Evolutionary conservation across 2,329 filamentous ascomycete genomes (phyloP), one percentile per base, ranked within the genome.

Genomic region (Botryotinia globosa): DNA sequence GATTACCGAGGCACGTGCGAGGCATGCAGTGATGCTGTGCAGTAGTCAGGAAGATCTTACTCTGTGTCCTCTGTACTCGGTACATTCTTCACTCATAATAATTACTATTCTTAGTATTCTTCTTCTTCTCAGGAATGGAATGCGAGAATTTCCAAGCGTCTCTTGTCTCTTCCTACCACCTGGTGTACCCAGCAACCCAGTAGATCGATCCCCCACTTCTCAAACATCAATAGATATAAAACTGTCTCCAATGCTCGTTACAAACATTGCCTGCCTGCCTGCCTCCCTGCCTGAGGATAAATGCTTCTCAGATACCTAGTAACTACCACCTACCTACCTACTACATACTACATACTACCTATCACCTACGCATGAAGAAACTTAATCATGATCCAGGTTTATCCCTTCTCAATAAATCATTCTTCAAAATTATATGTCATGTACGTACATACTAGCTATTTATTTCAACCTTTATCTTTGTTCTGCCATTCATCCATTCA

Each of bases 351-450:
- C 22, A 22, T 51, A 25, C 45, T 25, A 25, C 45, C 3, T 48
- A 45, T 4, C 42, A n/a, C 10, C 48, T 16, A 14, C n/a, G 37
- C 67, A 70, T 70, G 29, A 70, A 70, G 68, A 70, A 42, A 51
- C 68, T n/a, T 39, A 18, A 18, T 63, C 1, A 63, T 62, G 56
- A 12, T 70, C 42, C 68, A 70, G 32, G 42, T 51, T 29, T 25
- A 63, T 70, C 67, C 67, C 56, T 69, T 51, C 22, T n/a, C 51
- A 29, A 16, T 54, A 7, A 54, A 54, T 16, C 20, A 22, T 9
- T 18, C 10, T 18, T 51, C 32, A 32, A 39, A 32, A 32, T 34
- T 42, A 22, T 14, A 48, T 29, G 22, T 44, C 51, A 42, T 61
- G 34, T 61, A n/a, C n/a, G n/a, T n/a, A n/a, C n/a, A n/a, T n/a